Conservation (phyloP, 2,329 filamentous ascomycete genomes). For the Stagonosporopsis vannaccii region DNA sequence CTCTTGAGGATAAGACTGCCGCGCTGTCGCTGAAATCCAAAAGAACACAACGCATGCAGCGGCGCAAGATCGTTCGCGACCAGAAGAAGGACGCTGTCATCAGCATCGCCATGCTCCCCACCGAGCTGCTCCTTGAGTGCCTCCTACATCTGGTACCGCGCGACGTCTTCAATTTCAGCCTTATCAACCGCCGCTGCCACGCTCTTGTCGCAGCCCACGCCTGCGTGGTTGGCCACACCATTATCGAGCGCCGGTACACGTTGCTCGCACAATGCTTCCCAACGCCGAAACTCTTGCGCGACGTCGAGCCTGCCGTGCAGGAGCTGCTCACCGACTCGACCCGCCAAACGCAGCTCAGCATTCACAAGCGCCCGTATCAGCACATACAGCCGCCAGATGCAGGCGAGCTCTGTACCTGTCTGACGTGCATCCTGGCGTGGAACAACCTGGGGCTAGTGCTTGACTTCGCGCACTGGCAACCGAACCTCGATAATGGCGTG, state of each 20-base stretch:
- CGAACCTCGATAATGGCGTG: constrained; percentile 58
- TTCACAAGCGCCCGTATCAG: constrained; percentile 61
- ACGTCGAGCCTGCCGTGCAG: constrained; percentile 49
- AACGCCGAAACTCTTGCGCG: constrained; percentile 56
- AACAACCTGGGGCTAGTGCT: constrained; percentile 62
- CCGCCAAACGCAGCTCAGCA: constrained; percentile 54
- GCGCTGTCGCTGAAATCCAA: constrained; percentile 60
- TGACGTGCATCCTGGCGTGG: constrained; percentile 65
- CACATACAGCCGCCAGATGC: constrained; percentile 60
- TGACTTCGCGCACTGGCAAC: constrained; percentile 66
- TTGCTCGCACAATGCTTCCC: constrained; percentile 61
- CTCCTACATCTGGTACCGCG: constrained; percentile 58
- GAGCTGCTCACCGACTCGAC: constrained; percentile 50
- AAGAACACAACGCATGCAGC: constrained; percentile 59
- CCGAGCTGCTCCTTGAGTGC: constrained; percentile 61
- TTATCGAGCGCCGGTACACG: constrained; percentile 59
- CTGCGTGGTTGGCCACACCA: constrained; percentile 51
- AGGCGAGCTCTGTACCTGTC: constrained; percentile 62
- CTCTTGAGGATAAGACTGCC: constrained; percentile 60
- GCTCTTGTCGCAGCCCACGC: constrained; percentile 57
- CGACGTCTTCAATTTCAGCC: constrained; percentile 58
- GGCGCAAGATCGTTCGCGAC: constrained; percentile 45
- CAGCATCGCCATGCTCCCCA: constrained; percentile 58
- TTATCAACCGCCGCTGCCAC: constrained; percentile 53
- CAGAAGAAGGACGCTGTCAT: constrained; percentile 40